These are phyloP conservation scores for Schizophyllum amplum DNA, from an alignment of 1,284 basidiomycete genomes.

Conservation along the genomic window DNA sequence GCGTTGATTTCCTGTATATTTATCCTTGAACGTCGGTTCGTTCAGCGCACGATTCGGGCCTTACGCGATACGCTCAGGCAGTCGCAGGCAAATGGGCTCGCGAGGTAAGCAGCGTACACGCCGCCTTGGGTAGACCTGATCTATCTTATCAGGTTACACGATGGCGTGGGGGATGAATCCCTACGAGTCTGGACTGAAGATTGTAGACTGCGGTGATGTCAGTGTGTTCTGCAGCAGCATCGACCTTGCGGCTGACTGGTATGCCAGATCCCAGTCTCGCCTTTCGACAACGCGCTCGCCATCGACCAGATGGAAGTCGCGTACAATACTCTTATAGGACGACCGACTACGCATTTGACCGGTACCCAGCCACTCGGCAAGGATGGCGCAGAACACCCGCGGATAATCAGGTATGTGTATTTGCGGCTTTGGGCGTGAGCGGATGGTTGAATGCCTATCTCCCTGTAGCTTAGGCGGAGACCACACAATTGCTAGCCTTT, in stretches of 20 bases:
- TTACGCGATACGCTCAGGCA: slow-evolving; percentile 71
- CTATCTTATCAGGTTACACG: slow-evolving; percentile 35
- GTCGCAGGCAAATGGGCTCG: slow-evolving; percentile 50
- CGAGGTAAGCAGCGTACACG: slow-evolving; percentile 19
- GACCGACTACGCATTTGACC: neutral
- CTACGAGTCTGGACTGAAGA: slow-evolving; percentile 44
- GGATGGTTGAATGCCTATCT: neutral
- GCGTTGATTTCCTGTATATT: neutral
- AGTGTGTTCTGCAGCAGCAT: slow-evolving; percentile 41
- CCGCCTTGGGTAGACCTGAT: neutral
- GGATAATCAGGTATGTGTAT: slow-evolving; percentile 49
- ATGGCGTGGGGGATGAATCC: slow-evolving; percentile 64
- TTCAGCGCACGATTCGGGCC: slow-evolving; percentile 73
- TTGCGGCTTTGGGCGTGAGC: neutral
- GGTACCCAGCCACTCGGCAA: slow-evolving; percentile 27
- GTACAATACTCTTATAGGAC: slow-evolving; percentile 53
- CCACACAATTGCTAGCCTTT: slow-evolving; percentile 56
- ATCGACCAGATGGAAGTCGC: slow-evolving; percentile 75
- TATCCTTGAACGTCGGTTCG: neutral
- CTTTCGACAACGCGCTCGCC: slow-evolving; percentile 60
- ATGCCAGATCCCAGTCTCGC: slow-evolving; percentile 11
- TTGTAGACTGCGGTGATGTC: slow-evolving; percentile 81
- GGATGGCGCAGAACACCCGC: slow-evolving; percentile 53
- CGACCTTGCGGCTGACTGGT: slow-evolving; percentile 12
- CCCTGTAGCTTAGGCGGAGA: slow-evolving; percentile 66